Base-by-base conservation (phyloP, 1,284 basidiomycete genomes). In the Ceratobasidium sp. region DNA sequence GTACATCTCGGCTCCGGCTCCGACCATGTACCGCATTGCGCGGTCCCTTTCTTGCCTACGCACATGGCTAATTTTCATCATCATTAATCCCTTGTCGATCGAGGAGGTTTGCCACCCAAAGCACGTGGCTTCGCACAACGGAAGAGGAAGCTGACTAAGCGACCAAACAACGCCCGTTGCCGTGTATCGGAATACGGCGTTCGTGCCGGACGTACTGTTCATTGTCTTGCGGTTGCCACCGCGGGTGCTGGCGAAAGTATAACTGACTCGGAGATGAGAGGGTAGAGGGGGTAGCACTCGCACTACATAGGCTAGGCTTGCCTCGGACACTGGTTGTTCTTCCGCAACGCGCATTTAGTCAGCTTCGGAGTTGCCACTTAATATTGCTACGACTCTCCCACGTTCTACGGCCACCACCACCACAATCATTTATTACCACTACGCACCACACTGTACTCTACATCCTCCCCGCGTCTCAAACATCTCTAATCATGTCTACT, bases 401-500 rank as follows among this genome's bases (percentile, higher is more conserved):
- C 57, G 57, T 38, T 61, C 57, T 61, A 33, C 57, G 26, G 33
- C 33, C 33, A 33, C 33, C 33, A 26, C 57, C 26, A 61, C 57
- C 33, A 57, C 57, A 1, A 61, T 38, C 57, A 6, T 17, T 48
- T 38, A 61, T 26, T 26, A 5, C 33, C 57, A 33, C 57, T 15
- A 6, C 57, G 1, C 3, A 26, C 26, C 23, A 26, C 57, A 61
- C 57, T 15, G 3, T 48, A 48, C 46, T 17, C 2, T 48, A 48
- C 17, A 48, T 9, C 46, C 10, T 48, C 46, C 20, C 7, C n/a
- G 38, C 52, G 50, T 54, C 20, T 17, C 26, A 23, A 52, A 28
- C 67, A 12, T 33, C 57, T 1, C 52, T 70, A 46, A 78, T 76
- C 62, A 78, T 80, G 66, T 76, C 76, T 15, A 64, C 78, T 62